These are phyloP conservation scores for Suhomyces coccinellae DNA, from an alignment of 1,139 yeast genomes.

Conservation along the genomic window DNA sequence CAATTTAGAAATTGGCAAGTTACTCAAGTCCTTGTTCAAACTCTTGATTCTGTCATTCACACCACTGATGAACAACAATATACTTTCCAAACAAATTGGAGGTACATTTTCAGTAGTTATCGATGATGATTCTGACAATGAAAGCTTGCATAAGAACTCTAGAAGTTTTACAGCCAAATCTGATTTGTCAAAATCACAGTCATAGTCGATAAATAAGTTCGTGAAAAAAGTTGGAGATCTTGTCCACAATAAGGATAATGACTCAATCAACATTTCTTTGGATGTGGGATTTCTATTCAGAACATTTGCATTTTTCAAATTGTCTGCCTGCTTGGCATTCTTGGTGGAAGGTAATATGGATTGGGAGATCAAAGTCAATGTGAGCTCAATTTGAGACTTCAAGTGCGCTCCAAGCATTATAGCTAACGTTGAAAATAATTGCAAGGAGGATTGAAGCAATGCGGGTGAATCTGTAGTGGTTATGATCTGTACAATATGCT, in stretches of 20 bases:
- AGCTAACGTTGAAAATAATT: conserved; percentile 68
- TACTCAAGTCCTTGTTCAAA: conserved; percentile 18
- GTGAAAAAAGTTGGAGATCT: conserved; percentile 80
- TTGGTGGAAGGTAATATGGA: conserved; percentile 46
- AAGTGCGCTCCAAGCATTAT: conserved; percentile 58
- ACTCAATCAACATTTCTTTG: conserved; percentile 82
- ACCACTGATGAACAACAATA: conserved; percentile 69
- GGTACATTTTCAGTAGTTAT: conserved; percentile 86
- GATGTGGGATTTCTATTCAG: conserved; percentile 35
- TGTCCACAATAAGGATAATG: conserved; percentile 80
- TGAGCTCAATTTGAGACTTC: conserved; percentile 67
- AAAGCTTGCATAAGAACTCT: conserved; percentile 69
- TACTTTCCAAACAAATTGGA: conserved; percentile 88
- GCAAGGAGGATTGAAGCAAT: conserved; percentile 72
- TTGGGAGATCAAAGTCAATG: conserved; percentile 58
- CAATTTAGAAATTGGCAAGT: conserved; percentile 27
- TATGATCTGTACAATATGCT: conserved; percentile 76
- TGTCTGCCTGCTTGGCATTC: conserved; percentile 20
- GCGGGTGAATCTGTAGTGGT: conserved; percentile 69
- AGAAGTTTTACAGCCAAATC: conserved; percentile 74
- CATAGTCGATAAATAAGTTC: conserved; percentile 76
- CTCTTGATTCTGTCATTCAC: conserved; percentile 56
- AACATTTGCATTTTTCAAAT: conserved; percentile 24
- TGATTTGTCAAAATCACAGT: conserved; percentile 85
- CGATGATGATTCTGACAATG: conserved; percentile 77